phyloP scores from a whole-genome alignment of 2,329 filamentous ascomycete species.

The Fusarium setosum region DNA sequence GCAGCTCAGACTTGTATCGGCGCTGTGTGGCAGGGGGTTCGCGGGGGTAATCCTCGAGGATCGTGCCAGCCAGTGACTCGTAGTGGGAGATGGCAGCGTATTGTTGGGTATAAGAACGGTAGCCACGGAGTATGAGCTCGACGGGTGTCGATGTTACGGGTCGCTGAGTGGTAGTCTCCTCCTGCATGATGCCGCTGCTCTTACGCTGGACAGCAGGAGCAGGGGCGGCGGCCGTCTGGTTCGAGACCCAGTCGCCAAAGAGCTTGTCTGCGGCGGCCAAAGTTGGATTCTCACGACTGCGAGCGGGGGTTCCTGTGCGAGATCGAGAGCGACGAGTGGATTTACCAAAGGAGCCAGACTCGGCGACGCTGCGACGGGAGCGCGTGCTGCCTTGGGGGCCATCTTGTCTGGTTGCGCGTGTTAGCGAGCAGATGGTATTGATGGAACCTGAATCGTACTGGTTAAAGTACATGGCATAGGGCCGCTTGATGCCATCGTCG shows the following conservation, averaged over 20 bases:
- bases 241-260: constrained; percentile 68
- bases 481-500: constrained; percentile 72
- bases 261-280: constrained; percentile 71
- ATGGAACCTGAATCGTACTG: constrained; percentile 57
- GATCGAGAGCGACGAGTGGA: constrained; percentile 73
- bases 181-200: constrained; percentile 50
- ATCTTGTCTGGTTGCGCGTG: constrained; percentile 58
- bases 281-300: constrained; percentile 69
- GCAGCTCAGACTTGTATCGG: constrained; percentile 79
- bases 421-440: constrained; percentile 10
- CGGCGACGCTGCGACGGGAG: constrained; percentile 65
- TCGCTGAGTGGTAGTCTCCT: constrained; percentile 53
- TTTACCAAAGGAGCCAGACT: constrained; percentile 74
- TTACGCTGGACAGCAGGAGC: constrained; percentile 48
- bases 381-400: constrained; percentile 60
- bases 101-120: constrained; percentile 71
- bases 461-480: constrained; percentile 74
- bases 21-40: constrained; percentile 78
- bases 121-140: constrained; percentile 89
- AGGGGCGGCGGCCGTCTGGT: constrained; percentile 52
- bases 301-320: constrained; percentile 68
- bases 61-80: constrained; percentile 85
- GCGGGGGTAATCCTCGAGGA: constrained; percentile 94
- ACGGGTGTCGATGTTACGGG: constrained; percentile 60
- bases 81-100: constrained; percentile 92